Evolutionary conservation across 1,284 basidiomycete species (phyloP).

Genomic region (Apiotrichum veenhuisii): DNA sequence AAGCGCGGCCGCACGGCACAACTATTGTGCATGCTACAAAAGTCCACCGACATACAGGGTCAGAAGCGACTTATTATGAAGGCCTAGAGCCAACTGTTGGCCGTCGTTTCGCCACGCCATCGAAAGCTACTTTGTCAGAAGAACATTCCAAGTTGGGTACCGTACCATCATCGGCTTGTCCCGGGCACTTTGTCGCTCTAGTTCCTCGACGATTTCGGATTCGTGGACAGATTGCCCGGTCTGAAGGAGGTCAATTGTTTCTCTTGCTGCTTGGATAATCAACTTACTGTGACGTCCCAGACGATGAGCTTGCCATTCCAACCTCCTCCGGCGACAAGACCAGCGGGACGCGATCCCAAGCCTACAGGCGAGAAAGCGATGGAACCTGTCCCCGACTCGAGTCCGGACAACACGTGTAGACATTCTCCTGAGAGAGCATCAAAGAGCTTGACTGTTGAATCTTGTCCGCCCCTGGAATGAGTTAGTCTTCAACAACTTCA

Average conservation of each 20-base stretch:
- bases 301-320: slow-evolving; percentile 39
- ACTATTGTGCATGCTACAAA: no score
- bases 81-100: slow-evolving; percentile 37
- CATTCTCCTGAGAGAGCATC: slow-evolving; percentile 34
- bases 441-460: slow-evolving; percentile 43
- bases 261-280: no score
- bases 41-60: slow-evolving; percentile 29
- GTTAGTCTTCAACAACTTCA: no score
- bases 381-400: slow-evolving; percentile 38
- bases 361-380: slow-evolving; percentile 38
- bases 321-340: slow-evolving; percentile 38
- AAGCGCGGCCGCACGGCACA: no score
- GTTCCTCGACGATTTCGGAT: slow-evolving; percentile 35
- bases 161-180: slow-evolving; percentile 38
- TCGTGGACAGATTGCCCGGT: slow-evolving; percentile 28
- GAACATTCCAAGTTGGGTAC: no score
- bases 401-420: slow-evolving; percentile 29
- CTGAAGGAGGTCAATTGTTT: slow-evolving; percentile 9
- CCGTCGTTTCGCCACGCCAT: slow-evolving; percentile 44
- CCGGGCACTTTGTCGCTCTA: slow-evolving; percentile 21
- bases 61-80: slow-evolving; percentile 38
- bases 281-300: slow-evolving; percentile 42
- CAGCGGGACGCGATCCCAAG: slow-evolving; percentile 15
- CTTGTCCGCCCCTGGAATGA: slow-evolving; percentile 37
- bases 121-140: slow-evolving; percentile 21